Evolutionary conservation across 129 eudicot species (phyloP), one percentile per base, ranked within the genome.

Genomic region (Calendula officinalis): DNA sequence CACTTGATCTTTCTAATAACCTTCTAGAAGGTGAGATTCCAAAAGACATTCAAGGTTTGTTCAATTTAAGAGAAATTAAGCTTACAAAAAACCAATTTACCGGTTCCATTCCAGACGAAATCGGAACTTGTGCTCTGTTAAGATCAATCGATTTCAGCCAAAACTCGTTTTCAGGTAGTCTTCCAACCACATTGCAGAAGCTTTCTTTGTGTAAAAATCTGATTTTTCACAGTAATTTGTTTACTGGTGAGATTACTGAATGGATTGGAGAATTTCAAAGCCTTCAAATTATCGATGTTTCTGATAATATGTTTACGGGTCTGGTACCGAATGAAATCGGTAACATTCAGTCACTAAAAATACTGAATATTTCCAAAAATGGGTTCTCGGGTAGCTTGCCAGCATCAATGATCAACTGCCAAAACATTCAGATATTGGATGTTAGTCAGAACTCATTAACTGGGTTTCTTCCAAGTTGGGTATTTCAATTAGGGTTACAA

Each of bases 181-280:
- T 86, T 50, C 97, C 97, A 16, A 77, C 52, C 77, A 41, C 89
- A 45, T 62, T 90, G 86, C 86, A 79, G 80, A 84, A 75, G 60
- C 86, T 90, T 78, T 66, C 74, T 8, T 75, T 86, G 77, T 81
- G 91, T 60, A 67, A 40, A 45, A 12, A 82, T 66, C 64, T 90
- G 0, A 40, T 66, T 73, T 67, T 90, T 52, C 74, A 60, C 14
- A 54, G 70, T 27, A 90, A 90, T 83, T 64, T 69, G 49, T 75
- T 90, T 37, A 68, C 74, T 0, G 88, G 89, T 50, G 81, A 77
- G 71, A 54, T 86, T 32, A 81, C 83, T 35, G 85, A 77, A 46
- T 90, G 97, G 97, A 74, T 90, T 62, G 95, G 95, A 52, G 83
- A 76, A 68, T 56, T 90, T 91, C 78, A 76, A 62, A 74, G 82